phyloP scores from a whole-genome alignment of 257 asterid species.

The Solanum etuberosum region DNA sequence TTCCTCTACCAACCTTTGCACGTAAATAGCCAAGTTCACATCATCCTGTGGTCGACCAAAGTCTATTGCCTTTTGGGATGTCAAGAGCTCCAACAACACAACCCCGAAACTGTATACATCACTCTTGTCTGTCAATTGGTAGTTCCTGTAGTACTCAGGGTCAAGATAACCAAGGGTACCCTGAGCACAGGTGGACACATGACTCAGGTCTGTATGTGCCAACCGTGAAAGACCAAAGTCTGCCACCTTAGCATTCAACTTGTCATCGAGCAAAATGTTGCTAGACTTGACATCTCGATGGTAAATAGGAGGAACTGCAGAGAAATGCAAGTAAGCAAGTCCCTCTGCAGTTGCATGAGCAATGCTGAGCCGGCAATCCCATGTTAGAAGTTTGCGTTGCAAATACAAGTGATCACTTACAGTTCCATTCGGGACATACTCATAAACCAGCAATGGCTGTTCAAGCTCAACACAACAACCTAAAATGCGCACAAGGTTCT shows the following conservation, averaged over 20 bases:
- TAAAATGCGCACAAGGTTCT: conserved; percentile 64
- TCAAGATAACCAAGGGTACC: conserved; percentile 93
- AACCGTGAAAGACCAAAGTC: conserved; percentile 83
- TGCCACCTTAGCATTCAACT: conserved; percentile 58
- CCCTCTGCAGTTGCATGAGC: conserved; percentile 83
- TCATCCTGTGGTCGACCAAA: conserved; percentile 56
- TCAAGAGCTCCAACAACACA: conserved; percentile 69
- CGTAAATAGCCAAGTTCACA: conserved; percentile 77
- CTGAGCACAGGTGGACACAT: conserved; percentile 86
- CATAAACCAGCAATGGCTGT: conserved; percentile 79
- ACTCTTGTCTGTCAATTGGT: conserved; percentile 82
- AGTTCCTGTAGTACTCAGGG: conserved; percentile 82
- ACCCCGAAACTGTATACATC: conserved; percentile 94
- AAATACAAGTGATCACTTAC: conserved; percentile 41
- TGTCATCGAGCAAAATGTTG: conserved; percentile 68
- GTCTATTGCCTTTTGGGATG: conserved; percentile 85
- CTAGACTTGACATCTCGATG: conserved; percentile 93
- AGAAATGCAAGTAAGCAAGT: conserved; percentile 78
- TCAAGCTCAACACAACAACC: conserved; percentile 95
- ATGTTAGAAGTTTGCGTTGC: conserved; percentile 23
- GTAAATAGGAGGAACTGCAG: conserved; percentile 77
- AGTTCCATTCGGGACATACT: conserved; percentile 56
- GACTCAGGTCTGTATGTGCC: conserved; percentile 85
- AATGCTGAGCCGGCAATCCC: conserved; percentile 47
- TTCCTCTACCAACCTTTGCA: conserved; percentile 65